phyloP scores from a whole-genome alignment of 495 filamentous ascomycete genomes.

The Talaromyces nanjingensis region DNA sequence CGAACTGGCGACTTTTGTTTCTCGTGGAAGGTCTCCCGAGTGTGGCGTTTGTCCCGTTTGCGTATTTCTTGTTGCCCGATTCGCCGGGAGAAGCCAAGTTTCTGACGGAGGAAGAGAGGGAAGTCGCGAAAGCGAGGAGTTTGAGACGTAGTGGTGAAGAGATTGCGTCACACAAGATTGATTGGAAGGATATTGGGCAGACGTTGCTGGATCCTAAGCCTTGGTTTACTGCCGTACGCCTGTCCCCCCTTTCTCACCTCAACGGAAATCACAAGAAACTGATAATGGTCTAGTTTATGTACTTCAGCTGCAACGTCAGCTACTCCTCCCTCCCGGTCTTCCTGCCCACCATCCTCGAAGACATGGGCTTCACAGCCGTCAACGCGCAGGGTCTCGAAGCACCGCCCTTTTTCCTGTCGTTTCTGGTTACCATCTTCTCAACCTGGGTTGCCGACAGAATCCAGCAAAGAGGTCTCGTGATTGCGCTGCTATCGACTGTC shows the following conservation, averaged over 20 bases:
- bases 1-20: conserved; percentile 77
- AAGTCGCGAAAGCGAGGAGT: conserved; percentile 56
- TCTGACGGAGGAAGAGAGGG: conserved; percentile 62
- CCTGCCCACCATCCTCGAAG: conserved; percentile 68
- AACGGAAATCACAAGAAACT: background rate
- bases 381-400: conserved; percentile 75
- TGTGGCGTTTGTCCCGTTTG: conserved; percentile 54
- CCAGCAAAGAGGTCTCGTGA: conserved; percentile 62
- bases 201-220: conserved; percentile 57
- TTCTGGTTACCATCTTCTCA: conserved; percentile 58
- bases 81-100: conserved; percentile 62
- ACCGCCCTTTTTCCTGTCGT: conserved; percentile 74
- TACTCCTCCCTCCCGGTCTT: conserved; percentile 86
- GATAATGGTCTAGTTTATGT: conserved; percentile 40
- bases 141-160: conserved; percentile 57
- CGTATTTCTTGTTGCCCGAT: conserved; percentile 68
- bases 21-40: conserved; percentile 76
- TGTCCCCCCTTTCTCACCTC: background rate
- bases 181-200: conserved; percentile 50
- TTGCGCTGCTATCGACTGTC: conserved; percentile 54
- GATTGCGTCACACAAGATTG: conserved; percentile 43
- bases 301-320: conserved; percentile 55
- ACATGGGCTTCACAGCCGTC: conserved; percentile 69
- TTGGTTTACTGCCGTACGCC: conserved; percentile 43
- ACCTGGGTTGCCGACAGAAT: conserved; percentile 68